These are phyloP conservation scores for Cordyceps cicadae DNA, from an alignment of 2,329 filamentous ascomycete genomes.

Conservation along the genomic window DNA sequence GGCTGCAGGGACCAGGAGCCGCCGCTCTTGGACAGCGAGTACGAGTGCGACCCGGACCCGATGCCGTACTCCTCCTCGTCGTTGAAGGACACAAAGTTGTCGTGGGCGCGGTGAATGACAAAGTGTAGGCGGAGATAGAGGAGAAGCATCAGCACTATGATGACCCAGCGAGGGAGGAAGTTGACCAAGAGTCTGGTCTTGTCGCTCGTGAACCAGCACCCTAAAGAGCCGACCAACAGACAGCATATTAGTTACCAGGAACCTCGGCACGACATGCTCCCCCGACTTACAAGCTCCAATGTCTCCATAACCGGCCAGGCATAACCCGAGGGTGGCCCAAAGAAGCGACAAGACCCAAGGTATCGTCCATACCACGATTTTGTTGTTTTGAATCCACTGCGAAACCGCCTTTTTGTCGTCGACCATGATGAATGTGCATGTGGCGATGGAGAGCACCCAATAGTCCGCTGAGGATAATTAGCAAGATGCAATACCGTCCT, in stretches of 20 bases:
- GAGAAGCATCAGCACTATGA: slow-evolving; percentile 28
- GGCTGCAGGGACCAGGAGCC: slow-evolving; percentile 15
- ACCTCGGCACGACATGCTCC: no score
- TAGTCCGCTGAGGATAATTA: slow-evolving; percentile 24
- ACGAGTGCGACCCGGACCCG: neutral
- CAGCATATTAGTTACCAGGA: no score
- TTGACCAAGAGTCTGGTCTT: slow-evolving; percentile 29
- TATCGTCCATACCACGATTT: slow-evolving; percentile 23
- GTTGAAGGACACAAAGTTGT: slow-evolving; percentile 24
- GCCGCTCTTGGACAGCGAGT: slow-evolving; percentile 13
- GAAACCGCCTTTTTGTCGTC: slow-evolving; percentile 27
- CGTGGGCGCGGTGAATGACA: slow-evolving; percentile 30
- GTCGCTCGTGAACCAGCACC: slow-evolving; percentile 31
- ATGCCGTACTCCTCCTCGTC: slow-evolving; percentile 12
- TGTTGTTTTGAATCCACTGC: slow-evolving; percentile 29
- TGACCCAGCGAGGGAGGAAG: slow-evolving; percentile 34
- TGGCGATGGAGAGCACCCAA: slow-evolving; percentile 33
- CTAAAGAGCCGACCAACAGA: no score
- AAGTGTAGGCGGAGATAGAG: slow-evolving; percentile 32
- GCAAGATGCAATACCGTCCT: neutral
- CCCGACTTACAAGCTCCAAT: slow-evolving; percentile 22
- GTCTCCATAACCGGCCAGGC: slow-evolving; percentile 23
- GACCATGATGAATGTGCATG: slow-evolving; percentile 33
- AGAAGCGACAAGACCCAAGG: slow-evolving; percentile 29
- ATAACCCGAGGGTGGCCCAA: slow-evolving; percentile 27